Percentiles rank a stretch among this genome's conserved stretches.
Evolutionary conservation across 352 stramenopile genomes (phyloP).

Genomic region (Thraustochytrium striatum): DNA sequence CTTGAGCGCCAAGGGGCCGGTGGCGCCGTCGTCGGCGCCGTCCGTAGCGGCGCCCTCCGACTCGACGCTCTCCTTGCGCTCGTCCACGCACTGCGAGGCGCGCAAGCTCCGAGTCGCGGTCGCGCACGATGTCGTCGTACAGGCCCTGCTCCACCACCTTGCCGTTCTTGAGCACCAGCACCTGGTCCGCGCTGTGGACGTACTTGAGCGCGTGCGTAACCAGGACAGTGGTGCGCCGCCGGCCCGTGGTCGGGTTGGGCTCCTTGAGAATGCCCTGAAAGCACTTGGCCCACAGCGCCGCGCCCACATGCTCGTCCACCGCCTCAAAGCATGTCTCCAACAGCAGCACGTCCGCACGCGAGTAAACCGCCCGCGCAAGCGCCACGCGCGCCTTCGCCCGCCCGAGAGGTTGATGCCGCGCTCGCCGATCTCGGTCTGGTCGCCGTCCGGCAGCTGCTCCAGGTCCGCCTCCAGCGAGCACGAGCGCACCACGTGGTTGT

Average conservation of each 20-base stretch:
- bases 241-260: constrained; percentile 55
- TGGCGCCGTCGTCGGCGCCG: background rate
- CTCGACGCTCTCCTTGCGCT: no score
- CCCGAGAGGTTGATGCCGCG: constrained; percentile 94
- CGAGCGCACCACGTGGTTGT: constrained; percentile 63
- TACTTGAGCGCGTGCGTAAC: constrained; percentile 90
- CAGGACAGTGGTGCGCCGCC: constrained; percentile 75
- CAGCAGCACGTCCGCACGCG: constrained; percentile 71
- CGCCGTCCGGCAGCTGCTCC: constrained; percentile 65
- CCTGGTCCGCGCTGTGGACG: constrained; percentile 64
- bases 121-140: constrained; percentile 43
- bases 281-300: constrained; percentile 86
- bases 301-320: constrained; percentile 92
- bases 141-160: constrained; percentile 61
- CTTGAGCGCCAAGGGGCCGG: background rate
- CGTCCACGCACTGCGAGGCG: constrained; percentile 35
- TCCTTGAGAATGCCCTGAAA: constrained; percentile 67
- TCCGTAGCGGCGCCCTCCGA: background rate
- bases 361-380: constrained; percentile 65
- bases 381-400: constrained; percentile 71
- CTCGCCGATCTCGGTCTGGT: constrained; percentile 89
- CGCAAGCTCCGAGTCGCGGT: constrained; percentile 13
- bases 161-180: constrained; percentile 60
- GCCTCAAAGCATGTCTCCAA: constrained; percentile 91
- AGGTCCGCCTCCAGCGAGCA: constrained; percentile 74